Base-by-base conservation (phyloP, 2,329 filamentous ascomycete species). In the Penicillium aurantiogriseum region DNA sequence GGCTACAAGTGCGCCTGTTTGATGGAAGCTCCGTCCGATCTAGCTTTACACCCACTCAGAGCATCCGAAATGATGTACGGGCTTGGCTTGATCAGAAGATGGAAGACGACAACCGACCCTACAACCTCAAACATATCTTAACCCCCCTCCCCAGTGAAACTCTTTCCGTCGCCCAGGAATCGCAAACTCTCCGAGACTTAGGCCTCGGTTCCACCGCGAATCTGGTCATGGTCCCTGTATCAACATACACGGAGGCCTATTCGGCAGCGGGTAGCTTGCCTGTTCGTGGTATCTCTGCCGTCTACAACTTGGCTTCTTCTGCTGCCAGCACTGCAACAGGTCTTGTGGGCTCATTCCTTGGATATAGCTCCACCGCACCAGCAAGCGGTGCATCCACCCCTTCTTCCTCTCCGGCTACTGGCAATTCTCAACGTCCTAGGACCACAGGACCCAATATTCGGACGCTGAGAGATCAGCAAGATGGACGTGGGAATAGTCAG, bases 61-160 rank as follows among this genome's bases (percentile, higher is more conserved):
- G 83, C 0, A 80, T 97, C 4, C 74, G 79, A 7, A 78, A 73
- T 7, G 84, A 90, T 43, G 87, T 97, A 1, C 84, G 93, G 8
- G 76, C 80, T 7, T 97, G 91, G 90, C 83, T 97, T 8, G 89
- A 93, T 54, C 78, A 82, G 56, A 79, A 83, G 36, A 80, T 85
- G 60, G 78, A 73, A 11, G 83, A 84, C 43, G 83, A 81, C 21
- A 78, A 81, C 31, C 72, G 80, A 13, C 90, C 91, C 0, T 97
- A 92, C 73, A 88, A 83, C 13, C 92, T 97, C 76, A 91, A 92
- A 69, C 85, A 95, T 47, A 87, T 97, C 36, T 81, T 95, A 2
- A 87, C 89, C 0, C 92, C 92, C 0, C 77, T 86, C 21, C 90
- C 91, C 2, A 94, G 88, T 71, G 85, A 85, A 61, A 85, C 83